Percentiles rank a stretch among this genome's conserved stretches.
Evolutionary conservation across 2,329 filamentous ascomycete species (phyloP).

Genomic region (Talaromyces sp.): DNA sequence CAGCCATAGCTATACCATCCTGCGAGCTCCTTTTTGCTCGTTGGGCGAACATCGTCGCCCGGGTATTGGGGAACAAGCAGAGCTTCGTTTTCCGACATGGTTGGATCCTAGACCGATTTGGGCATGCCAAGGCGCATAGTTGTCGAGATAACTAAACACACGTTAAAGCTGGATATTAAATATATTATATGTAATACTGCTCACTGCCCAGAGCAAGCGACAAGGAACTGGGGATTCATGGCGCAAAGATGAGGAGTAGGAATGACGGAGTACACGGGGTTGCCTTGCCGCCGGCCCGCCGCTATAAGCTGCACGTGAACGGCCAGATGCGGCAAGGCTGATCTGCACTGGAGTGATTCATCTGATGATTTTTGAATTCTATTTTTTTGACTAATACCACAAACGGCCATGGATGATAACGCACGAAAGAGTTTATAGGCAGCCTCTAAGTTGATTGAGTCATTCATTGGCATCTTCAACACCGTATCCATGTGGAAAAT

Average conservation of each 20-base stretch:
- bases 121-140: neutral
- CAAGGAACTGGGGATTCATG: neutral
- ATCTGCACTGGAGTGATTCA: too few species aligned
- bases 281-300: neutral
- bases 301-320: neutral
- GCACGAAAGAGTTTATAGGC: too few species aligned
- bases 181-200: too few species aligned
- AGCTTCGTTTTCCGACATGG: slow-evolving; percentile 25
- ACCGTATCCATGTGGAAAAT: too few species aligned
- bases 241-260: neutral
- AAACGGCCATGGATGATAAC: too few species aligned
- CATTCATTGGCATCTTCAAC: too few species aligned
- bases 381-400: too few species aligned
- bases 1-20: slow-evolving; percentile 98
- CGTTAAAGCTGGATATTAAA: neutral
- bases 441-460: too few species aligned
- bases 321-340: neutral
- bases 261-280: neutral
- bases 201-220: neutral
- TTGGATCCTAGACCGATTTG: neutral
- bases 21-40: slow-evolving; percentile 77
- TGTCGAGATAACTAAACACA: neutral
- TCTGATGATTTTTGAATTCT: too few species aligned
- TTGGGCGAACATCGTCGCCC: slow-evolving; percentile 83
- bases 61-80: slow-evolving; percentile 55